Evolutionary conservation across 768 basidiomycete genomes (phyloP).

Genomic region (Basidioascus undulatus): DNA sequence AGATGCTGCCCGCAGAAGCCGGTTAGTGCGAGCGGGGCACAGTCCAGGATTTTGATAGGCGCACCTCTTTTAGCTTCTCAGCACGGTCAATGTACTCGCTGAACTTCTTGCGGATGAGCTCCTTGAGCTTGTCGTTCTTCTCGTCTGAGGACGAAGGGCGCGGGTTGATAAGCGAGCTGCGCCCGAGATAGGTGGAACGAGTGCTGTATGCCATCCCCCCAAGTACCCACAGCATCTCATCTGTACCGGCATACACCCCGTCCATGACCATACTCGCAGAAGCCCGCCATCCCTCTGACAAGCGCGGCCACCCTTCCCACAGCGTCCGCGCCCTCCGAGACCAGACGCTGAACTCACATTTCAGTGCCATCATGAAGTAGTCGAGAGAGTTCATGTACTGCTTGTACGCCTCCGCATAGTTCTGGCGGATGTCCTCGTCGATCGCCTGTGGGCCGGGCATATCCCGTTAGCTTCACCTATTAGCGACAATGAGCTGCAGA

Average conservation of each 20-base stretch:
- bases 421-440: constrained; percentile 59
- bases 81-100: constrained; percentile 77
- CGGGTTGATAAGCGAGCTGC: not conserved
- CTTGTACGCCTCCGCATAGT: constrained; percentile 84
- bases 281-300: too few species aligned
- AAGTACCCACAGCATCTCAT: constrained; percentile 10
- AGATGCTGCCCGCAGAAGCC: too few species aligned
- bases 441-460: too few species aligned
- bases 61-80: constrained; percentile 73
- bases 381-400: constrained; percentile 85
- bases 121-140: constrained; percentile 81
- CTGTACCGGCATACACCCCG: constrained; percentile 7
- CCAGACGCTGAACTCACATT: constrained; percentile 31
- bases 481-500: too few species aligned
- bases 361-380: constrained; percentile 93
- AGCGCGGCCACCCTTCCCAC: not conserved
- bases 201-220: too few species aligned
- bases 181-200: not conserved
- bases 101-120: constrained; percentile 64
- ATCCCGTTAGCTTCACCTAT: too few species aligned
- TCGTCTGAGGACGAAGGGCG: constrained; percentile 33
- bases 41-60: too few species aligned
- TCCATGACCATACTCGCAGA: too few species aligned
- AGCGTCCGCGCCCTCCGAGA: not conserved
- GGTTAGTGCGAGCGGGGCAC: too few species aligned